Base-by-base conservation (phyloP, 495 filamentous ascomycete species). In the Annulohypoxylon moriforme region DNA sequence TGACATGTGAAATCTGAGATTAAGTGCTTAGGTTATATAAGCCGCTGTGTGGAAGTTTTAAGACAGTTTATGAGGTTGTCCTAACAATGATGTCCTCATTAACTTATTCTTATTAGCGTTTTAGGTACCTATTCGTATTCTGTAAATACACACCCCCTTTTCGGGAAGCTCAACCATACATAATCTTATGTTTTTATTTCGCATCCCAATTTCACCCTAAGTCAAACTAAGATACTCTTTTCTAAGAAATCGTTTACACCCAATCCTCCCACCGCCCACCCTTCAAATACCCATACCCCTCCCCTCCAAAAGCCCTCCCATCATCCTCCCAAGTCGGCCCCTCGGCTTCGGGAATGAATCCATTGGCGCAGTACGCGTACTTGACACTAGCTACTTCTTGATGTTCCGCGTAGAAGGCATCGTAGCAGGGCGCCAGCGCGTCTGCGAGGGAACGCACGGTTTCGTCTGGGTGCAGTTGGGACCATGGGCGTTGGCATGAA, bases 261-360 rank as follows among this genome's bases (percentile, higher is more conserved):
- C 76, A 78, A 50, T 78, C 76, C 18, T 78, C 73, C 76, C 76
- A 78, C 25, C 71, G 64, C 14, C 74, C 74, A 27, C 67, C 73
- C 24, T 68, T 68, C 63, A 71, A 11, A 16, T 66, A 72, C 25
- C 59, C 59, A 55, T 58, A 58, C 38, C 31, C 55, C 34, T 36
- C 33, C 0, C 16, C 53, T 0, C 34, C 55, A 27, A 58, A 36
- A 13, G 42, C 33, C 27, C 20, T 16, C 4, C 71, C 71, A 10
- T 60, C 5, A 4, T 22, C 59, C 29, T 76, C 68, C 74, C 74
- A 78, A 59, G 72, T 78, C 20, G 86, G 85, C 0, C 88, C 88
- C 72, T 90, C 88, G 1, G 85, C 85, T 47, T 86, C 86, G 2
- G 83, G 13, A 1, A 90, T 74, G 60, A 89, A 88, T 9, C 88